Evolutionary conservation across 2,329 filamentous ascomycete species (phyloP).

Genomic region (Ceratocystis cubensis): DNA sequence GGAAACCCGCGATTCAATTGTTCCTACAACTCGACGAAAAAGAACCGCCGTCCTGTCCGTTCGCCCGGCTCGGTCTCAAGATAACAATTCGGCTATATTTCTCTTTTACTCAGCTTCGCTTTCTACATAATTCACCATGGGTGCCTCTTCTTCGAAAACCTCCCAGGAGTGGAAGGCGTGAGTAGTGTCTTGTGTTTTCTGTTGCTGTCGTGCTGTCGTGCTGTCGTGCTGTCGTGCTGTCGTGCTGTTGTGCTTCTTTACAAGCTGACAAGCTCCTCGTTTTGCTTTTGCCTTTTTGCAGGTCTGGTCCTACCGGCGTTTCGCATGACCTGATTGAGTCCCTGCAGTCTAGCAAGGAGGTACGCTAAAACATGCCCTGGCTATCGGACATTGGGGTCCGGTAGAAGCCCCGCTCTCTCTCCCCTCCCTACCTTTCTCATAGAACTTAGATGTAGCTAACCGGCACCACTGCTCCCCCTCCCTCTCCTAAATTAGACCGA

Average conservation of each 20-base stretch:
- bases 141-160: conserved; percentile 22
- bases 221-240: too few species aligned
- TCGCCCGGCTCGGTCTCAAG: not conserved
- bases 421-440: not conserved
- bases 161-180: conserved; percentile 42
- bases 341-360: conserved; percentile 75
- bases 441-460: not conserved
- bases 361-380: conserved; percentile 33
- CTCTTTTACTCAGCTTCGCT: not conserved
- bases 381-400: not conserved
- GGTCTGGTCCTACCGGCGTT: conserved; percentile 41
- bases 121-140: conserved; percentile 16
- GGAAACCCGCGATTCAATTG: too few species aligned
- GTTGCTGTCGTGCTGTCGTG: not conserved
- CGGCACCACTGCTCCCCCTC: not conserved
- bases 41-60: not conserved
- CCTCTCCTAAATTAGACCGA: conserved; percentile 52
- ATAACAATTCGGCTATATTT: not conserved
- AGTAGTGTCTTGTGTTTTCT: conserved; percentile 25
- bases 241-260: conserved; percentile 1
- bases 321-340: conserved; percentile 73
- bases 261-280: not conserved
- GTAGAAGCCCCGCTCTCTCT: not conserved
- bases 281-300: not conserved
- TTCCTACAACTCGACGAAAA: not conserved